Base-by-base conservation (phyloP, 2,329 filamentous ascomycete genomes). In the Nannizziopsis barbatae region DNA sequence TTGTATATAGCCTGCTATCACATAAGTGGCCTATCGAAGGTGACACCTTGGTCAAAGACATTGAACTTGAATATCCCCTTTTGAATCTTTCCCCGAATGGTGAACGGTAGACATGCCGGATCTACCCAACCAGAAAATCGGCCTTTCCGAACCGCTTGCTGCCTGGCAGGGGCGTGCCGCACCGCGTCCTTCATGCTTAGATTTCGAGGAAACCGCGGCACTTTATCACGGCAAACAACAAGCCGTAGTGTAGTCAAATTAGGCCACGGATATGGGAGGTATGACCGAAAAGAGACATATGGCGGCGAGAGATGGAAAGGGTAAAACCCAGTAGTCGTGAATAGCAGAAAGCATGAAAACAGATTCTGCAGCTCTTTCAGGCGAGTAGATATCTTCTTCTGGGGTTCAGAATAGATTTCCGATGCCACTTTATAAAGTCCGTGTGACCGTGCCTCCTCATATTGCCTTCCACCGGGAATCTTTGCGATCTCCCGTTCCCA, bases 291-390 rank as follows among this genome's bases (percentile, higher is more conserved):
- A 2, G 62, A 62, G 18, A 55, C 41, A 18, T 42, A 42, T 44
- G 52, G 12, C 47, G 40, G 37, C 41, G 50, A 14, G 52, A 53
- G 5, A 50, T 51, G 12, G 56, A 53, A 52, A 55, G 56, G 46
- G 22, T 55, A 53, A 36, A 52, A 45, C 0, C 45, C 37, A 20
- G 44, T 36, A 22, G 62, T 60, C 2, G 67, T 70, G 53, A 65
- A 71, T 1, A 68, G 53, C 15, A 72, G 54, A 5, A 59, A 53
- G 52, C 68, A 71, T 18, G 62, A 59, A 42, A 71, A 69, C 3
- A 50, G 52, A 5, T 50, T 27, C 47, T 71, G 68, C 3, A 71
- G 45, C 3, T 52, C 53, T 40, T 64, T 65, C 40, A 71, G 48
- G 4, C 42, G 47, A 1, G 32, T 15, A 35, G 58, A 52, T 33